A percentile compares a stretch with the other conserved stretches of the same genome.
Conservation (phyloP, 1,284 basidiomycete genomes). For the Moesziomyces globuligerus region DNA sequence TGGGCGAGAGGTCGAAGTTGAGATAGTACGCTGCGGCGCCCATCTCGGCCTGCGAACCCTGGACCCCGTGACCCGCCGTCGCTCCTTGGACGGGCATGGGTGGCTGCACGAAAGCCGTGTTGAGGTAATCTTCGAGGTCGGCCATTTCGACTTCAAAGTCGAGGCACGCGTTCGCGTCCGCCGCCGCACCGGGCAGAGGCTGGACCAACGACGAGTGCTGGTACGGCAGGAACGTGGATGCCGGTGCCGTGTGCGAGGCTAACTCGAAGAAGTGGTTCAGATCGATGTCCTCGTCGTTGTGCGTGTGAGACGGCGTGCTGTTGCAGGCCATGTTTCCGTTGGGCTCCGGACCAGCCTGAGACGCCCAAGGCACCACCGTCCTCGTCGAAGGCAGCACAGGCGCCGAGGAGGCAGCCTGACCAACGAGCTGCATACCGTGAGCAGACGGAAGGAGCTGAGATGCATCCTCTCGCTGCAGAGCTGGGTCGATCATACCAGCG, state of each 20-base stretch:
- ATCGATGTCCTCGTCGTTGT: constrained; percentile 4
- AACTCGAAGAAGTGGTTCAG: constrained; percentile 11
- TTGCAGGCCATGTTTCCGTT: background rate
- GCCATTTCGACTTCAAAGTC: constrained; percentile 18
- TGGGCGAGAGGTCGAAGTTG: constrained; percentile 24
- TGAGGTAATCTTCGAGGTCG: constrained; percentile 18
- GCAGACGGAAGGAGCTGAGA: background rate
- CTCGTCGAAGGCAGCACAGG: background rate
- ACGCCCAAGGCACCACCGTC: background rate
- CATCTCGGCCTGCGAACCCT: too few relatives aligned
- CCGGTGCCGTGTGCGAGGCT: constrained; percentile 1
- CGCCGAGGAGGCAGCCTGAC: background rate
- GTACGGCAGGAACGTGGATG: constrained; percentile 3
- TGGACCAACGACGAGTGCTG: constrained; percentile 1
- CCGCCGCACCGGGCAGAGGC: background rate
- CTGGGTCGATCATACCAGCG: background rate
- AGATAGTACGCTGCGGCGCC: background rate
- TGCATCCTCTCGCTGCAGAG: background rate
- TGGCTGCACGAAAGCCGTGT: constrained; percentile 1
- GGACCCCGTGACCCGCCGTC: too few relatives aligned
- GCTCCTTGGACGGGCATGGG: background rate
- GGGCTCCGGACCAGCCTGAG: too few relatives aligned
- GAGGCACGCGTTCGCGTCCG: background rate
- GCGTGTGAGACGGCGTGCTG: background rate
- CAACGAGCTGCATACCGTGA: background rate